Evolutionary conservation across 257 asterid genomes (phyloP).

Genomic region (Thymus quinquecostatus): DNA sequence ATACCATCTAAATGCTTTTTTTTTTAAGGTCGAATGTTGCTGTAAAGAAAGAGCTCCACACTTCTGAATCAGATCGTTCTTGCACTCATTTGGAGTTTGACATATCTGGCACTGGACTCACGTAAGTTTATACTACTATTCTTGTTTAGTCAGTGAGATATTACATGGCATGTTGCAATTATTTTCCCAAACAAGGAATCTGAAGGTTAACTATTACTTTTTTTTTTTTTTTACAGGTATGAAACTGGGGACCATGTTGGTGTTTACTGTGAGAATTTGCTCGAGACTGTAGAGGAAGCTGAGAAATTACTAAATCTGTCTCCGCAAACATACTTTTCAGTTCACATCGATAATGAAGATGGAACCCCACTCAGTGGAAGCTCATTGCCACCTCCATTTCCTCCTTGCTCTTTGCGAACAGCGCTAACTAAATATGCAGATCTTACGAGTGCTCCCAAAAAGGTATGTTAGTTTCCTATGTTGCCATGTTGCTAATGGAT

Average conservation of each 20-base stretch:
- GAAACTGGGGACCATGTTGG: conserved; percentile 99
- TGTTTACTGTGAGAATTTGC: conserved; percentile 75
- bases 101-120: conserved; percentile 86
- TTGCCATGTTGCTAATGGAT: not conserved
- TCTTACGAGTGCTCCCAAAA: conserved; percentile 87
- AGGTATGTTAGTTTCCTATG: conserved; percentile 46
- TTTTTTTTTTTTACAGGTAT: conserved; percentile 51
- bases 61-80: conserved; percentile 92
- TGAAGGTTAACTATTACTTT: conserved; percentile 6
- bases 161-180: not conserved
- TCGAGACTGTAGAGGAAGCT: conserved; percentile 86
- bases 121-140: conserved; percentile 46
- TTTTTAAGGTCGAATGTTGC: conserved; percentile 73
- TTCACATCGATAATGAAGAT: conserved; percentile 77
- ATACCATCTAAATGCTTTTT: conserved; percentile 29
- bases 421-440: conserved; percentile 86
- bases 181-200: conserved; percentile 1
- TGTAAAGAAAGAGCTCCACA: conserved; percentile 87
- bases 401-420: conserved; percentile 85
- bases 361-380: conserved; percentile 81
- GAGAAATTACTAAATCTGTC: conserved; percentile 64
- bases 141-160: not conserved
- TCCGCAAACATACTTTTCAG: conserved; percentile 76
- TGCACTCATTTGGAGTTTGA: conserved; percentile 95
- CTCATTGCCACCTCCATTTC: conserved; percentile 83